A percentile compares a stretch with the other conserved stretches of the same genome.
These are phyloP conservation scores for Gonapodya sp. DNA, from an alignment of 192 early-diverging fungal species.

Conservation along the genomic window DNA sequence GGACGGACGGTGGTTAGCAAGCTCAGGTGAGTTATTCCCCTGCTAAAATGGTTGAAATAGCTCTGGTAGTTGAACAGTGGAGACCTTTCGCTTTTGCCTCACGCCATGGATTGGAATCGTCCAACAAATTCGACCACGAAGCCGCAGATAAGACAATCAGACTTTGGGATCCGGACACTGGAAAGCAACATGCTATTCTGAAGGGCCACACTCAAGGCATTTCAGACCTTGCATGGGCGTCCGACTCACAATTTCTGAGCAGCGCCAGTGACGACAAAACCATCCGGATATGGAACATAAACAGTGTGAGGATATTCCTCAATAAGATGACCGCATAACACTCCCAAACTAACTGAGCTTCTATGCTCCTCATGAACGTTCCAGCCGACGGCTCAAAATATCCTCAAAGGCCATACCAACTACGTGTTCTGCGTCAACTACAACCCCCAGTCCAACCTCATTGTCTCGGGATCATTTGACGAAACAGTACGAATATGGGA, in stretches of 20 bases:
- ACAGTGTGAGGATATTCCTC: constrained; percentile 39
- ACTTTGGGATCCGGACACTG: constrained; percentile 83
- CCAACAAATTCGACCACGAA: constrained; percentile 16
- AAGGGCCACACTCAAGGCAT: constrained; percentile 87
- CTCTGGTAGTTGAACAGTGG: too few relatives aligned
- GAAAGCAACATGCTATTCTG: constrained; percentile 72
- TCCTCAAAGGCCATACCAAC: constrained; percentile 85
- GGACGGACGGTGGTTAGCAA: constrained; percentile 94
- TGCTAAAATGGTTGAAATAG: constrained; percentile 11
- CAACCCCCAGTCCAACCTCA: constrained; percentile 84
- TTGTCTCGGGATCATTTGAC: constrained; percentile 97
- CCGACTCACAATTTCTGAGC: constrained; percentile 78
- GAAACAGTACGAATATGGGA: constrained; percentile 97
- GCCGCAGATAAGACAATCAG: constrained; percentile 93
- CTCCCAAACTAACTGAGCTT: not conserved
- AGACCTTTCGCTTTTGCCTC: not conserved
- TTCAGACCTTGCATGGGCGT: constrained; percentile 92
- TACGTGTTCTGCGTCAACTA: constrained; percentile 98
- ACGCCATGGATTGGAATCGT: not conserved
- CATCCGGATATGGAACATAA: constrained; percentile 84
- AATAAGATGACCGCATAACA: not conserved
- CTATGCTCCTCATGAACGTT: not conserved
- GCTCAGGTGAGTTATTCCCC: constrained; percentile 52
- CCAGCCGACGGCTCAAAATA: constrained; percentile 57
- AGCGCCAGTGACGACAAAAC: constrained; percentile 94